Evolutionary conservation across 164 flowering plant species (phyloP).

Genomic region (Warburgia ugandensis): DNA sequence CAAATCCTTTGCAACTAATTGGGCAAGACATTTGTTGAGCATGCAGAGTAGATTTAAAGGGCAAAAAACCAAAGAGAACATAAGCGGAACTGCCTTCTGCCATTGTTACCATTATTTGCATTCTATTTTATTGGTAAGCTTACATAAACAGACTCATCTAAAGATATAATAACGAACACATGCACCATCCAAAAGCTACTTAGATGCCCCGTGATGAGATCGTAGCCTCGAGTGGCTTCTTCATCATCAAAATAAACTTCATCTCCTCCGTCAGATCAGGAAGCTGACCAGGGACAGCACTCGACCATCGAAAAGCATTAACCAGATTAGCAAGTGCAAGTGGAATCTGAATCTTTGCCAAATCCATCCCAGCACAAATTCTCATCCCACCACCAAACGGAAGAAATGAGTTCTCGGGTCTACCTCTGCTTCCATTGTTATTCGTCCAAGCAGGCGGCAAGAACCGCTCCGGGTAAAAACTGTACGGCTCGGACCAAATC

Average conservation of each 20-base stretch:
- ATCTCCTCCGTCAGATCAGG: constrained; percentile 8
- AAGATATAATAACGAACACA: no score
- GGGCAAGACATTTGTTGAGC: no score
- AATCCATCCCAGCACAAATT: constrained; percentile 12
- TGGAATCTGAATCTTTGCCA: constrained; percentile 5
- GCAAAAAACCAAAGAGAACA: no score
- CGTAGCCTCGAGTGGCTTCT: constrained; percentile 6
- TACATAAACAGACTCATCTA: no score
- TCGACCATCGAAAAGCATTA: constrained; percentile 3
- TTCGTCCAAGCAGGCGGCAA: neutral
- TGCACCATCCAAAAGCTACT: no score
- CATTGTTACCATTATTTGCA: no score
- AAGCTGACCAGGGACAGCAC: constrained; percentile 1
- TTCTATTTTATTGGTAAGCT: no score
- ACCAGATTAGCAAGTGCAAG: constrained; percentile 3
- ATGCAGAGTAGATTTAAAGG: no score
- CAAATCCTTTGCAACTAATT: no score
- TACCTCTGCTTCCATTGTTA: neutral
- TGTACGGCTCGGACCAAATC: constrained; percentile 11
- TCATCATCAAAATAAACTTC: constrained; percentile 8
- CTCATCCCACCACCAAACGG: constrained; percentile 11
- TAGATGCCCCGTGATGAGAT: no score
- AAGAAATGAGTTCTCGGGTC: neutral
- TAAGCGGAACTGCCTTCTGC: no score
- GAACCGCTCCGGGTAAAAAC: constrained; percentile 18